A percentile compares a stretch with the other conserved stretches of the same genome.
These are phyloP conservation scores for Leccinum broughii DNA, from an alignment of 768 basidiomycete genomes.

Conservation along the genomic window DNA sequence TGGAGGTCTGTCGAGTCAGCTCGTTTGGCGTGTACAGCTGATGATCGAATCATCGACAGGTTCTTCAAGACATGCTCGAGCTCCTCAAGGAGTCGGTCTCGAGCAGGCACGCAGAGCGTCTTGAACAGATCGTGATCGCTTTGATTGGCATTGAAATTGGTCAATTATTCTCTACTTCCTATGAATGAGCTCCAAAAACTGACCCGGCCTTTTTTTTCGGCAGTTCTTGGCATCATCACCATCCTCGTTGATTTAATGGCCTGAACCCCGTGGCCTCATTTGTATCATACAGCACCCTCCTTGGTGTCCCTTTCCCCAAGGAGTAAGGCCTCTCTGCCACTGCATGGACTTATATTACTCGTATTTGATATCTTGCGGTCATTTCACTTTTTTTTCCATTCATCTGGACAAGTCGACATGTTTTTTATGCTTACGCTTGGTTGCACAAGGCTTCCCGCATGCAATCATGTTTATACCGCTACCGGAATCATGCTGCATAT, in stretches of 20 bases:
- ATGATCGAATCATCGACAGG: constrained; percentile 42
- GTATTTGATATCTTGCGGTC: constrained; percentile 6
- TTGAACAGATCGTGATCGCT: constrained; percentile 91
- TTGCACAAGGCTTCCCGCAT: background rate
- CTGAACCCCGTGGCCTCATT: constrained; percentile 21
- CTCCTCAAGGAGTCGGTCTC: constrained; percentile 94
- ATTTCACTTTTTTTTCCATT: background rate
- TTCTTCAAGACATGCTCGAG: constrained; percentile 95
- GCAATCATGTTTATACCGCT: constrained; percentile 3
- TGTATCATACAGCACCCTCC: constrained; percentile 13
- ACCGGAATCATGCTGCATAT: background rate
- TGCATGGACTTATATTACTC: constrained; percentile 10
- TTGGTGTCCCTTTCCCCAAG: constrained; percentile 6
- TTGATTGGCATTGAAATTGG: constrained; percentile 89
- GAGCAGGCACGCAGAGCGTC: constrained; percentile 83
- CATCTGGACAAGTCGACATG: background rate
- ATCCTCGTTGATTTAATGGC: constrained; percentile 84
- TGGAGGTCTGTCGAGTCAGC: constrained; percentile 61
- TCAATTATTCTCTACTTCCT: constrained; percentile 32
- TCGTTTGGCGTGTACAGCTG: constrained; percentile 4
- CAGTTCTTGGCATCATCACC: constrained; percentile 87
- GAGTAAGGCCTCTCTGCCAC: constrained; percentile 3
- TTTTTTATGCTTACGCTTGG: constrained; percentile 1
- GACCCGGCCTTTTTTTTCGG: constrained; percentile 1
- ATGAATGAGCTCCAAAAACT: background rate